A percentile compares a stretch with the other conserved stretches of the same genome.
phyloP scores from a whole-genome alignment of 1,139 yeast species.

The Trichomonascaceae sp. region DNA sequence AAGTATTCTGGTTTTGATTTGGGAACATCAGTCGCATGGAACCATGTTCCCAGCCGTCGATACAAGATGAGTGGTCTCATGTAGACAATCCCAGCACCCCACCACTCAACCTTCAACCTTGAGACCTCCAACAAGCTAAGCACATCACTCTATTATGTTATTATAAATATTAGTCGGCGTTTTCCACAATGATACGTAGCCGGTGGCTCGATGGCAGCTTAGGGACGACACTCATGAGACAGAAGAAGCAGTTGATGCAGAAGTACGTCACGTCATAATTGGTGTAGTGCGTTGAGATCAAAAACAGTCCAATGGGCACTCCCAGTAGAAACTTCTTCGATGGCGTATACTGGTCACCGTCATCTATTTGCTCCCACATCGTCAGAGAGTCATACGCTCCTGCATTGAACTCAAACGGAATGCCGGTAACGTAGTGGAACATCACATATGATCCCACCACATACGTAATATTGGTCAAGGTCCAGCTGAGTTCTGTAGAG shows the following conservation, averaged over 20 bases:
- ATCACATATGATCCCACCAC: constrained; percentile 85
- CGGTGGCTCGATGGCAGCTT: constrained; percentile 53
- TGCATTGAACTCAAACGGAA: constrained; percentile 91
- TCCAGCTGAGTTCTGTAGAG: constrained; percentile 83
- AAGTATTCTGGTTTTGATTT: constrained; percentile 50
- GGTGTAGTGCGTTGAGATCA: constrained; percentile 82
- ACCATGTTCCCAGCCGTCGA: constrained; percentile 40
- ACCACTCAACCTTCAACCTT: too few species aligned
- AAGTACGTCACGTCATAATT: constrained; percentile 72
- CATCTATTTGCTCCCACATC: constrained; percentile 98
- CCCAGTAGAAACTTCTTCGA: constrained; percentile 83
- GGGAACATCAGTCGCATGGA: constrained; percentile 73
- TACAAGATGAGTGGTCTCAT: too few species aligned
- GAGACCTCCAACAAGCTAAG: too few species aligned
- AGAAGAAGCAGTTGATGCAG: constrained; percentile 64
- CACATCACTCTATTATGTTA: too few species aligned
- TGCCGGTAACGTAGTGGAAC: constrained; percentile 95
- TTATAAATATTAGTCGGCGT: too few species aligned
- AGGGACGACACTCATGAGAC: constrained; percentile 75
- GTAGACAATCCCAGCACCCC: too few species aligned
- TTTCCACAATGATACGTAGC: constrained; percentile 22
- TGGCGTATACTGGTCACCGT: constrained; percentile 95
- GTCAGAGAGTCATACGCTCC: constrained; percentile 95
- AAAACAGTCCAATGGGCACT: constrained; percentile 79
- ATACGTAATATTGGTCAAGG: constrained; percentile 79